Conservation (phyloP, 352 stramenopile genomes). For the Globisporangium nodosum region DNA sequence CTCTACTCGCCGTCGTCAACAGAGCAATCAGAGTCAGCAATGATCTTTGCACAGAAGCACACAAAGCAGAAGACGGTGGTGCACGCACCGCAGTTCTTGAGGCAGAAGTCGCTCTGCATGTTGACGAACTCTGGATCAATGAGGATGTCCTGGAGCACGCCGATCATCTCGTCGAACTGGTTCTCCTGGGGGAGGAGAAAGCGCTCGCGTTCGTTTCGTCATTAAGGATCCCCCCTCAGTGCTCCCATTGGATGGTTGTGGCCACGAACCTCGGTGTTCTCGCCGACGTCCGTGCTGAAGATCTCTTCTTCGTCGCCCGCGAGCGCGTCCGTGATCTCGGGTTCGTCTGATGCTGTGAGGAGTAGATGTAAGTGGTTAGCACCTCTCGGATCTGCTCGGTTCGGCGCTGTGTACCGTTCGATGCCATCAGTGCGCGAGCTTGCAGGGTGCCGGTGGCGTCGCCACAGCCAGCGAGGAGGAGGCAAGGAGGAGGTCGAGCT, state of each 20-base stretch:
- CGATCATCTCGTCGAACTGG: constrained; percentile 81
- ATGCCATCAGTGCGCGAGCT: too few relatives aligned
- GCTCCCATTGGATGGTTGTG: too few relatives aligned
- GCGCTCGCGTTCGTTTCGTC: neutral
- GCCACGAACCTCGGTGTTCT: constrained; percentile 50
- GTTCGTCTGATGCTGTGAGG: constrained; percentile 20
- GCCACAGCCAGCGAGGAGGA: too few relatives aligned
- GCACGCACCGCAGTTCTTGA: constrained; percentile 63
- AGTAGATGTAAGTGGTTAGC: too few relatives aligned
- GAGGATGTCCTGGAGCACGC: constrained; percentile 68
- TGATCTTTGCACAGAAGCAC: neutral
- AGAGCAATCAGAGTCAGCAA: neutral
- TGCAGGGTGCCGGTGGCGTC: too few relatives aligned
- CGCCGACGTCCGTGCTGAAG: constrained; percentile 51
- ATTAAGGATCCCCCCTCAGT: too few relatives aligned
- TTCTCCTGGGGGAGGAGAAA: constrained; percentile 22
- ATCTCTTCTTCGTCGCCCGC: constrained; percentile 56
- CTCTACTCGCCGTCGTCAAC: constrained; percentile 26
- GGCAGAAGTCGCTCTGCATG: constrained; percentile 72
- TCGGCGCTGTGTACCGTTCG: too few relatives aligned
- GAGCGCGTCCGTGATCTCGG: constrained; percentile 43
- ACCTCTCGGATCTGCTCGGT: too few relatives aligned
- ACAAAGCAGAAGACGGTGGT: neutral
- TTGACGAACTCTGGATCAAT: constrained; percentile 77
- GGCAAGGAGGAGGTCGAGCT: too few relatives aligned